phyloP scores from a whole-genome alignment of 139 green algal genomes.

The Chlamydomonas incerta region DNA sequence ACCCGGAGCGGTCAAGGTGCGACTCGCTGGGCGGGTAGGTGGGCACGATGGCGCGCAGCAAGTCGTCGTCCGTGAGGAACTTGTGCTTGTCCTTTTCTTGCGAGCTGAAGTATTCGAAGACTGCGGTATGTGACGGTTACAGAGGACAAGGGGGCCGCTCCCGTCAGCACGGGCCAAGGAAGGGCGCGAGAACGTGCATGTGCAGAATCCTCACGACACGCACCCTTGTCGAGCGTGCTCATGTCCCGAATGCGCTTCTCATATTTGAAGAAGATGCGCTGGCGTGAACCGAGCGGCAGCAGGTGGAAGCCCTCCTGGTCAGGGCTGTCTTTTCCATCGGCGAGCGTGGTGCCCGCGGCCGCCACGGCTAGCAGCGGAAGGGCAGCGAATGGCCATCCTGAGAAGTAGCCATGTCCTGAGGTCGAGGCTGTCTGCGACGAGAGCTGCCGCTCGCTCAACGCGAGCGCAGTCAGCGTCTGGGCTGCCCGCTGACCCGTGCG shows the following conservation, averaged over 20 bases:
- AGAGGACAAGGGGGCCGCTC: too few relatives aligned
- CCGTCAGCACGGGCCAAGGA: too few relatives aligned
- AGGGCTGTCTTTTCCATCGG: not conserved
- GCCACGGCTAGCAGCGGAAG: not conserved
- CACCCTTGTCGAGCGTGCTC: conserved; percentile 78
- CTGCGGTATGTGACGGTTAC: not conserved
- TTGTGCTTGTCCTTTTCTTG: conserved; percentile 36
- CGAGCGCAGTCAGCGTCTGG: too few relatives aligned
- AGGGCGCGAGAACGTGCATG: too few relatives aligned
- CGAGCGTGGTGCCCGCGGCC: not conserved
- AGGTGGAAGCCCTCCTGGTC: conserved; percentile 22
- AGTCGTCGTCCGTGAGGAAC: conserved; percentile 66
- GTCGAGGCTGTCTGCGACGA: conserved; percentile 15
- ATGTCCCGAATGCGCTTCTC: conserved; percentile 82
- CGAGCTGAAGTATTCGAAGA: conserved; percentile 87
- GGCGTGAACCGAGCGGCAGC: conserved; percentile 54
- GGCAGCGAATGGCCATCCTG: not conserved
- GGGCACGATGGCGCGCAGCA: conserved; percentile 74
- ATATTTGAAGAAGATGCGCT: conserved; percentile 79
- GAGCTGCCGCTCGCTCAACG: conserved; percentile 1
- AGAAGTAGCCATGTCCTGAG: not conserved
- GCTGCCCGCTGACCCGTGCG: too few relatives aligned
- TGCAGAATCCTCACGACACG: too few relatives aligned
- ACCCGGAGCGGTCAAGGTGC: conserved; percentile 66
- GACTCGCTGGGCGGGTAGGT: conserved; percentile 79